Evolutionary conservation across 805 yeast genomes (phyloP), one percentile per base, ranked within the genome.

Genomic region (Schwanniomyces sp.): DNA sequence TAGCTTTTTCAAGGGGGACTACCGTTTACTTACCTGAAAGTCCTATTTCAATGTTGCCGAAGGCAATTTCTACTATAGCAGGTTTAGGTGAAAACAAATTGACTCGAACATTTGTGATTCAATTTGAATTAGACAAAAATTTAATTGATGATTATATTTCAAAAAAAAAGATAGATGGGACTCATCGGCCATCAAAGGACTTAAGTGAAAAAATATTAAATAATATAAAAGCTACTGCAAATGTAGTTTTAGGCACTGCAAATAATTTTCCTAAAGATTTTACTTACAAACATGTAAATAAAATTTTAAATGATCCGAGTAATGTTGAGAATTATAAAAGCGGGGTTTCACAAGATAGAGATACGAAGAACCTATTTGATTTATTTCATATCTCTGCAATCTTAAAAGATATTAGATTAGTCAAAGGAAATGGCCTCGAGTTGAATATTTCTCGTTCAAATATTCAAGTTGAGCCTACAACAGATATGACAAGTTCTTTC

Each of bases 1-100:
- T 81, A 44, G 96, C 95, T 0, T 78, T 74, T 52, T 74, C 72
- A 40, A 76, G 83, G 53, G 80, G 85, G 0, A 67, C 81, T 18
- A 89, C 97, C 0, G 75, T 84, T 1, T 92, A 91, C 59, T 75
- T 86, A 18, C 92, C 96, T 0, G 86, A 83, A 38, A 70, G 71
- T 1, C 80, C 82, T 0, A 63, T 75, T 8, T 82, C 86, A 46
- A 85, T 91, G 92, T 67, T 91, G 1, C 96, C 97, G 0, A 57
- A 62, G 9, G 57, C 74, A 0, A 69, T 86, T 46, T 72, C 84
- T 1, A 65, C 75, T 3, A 49, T 71, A 4, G 76, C 84, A 14
- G 82, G 86, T 5, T 64, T 84, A 44, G 85, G 84, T 2, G 63
- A 72, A 26, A 70, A 67, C 0, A 46, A 53, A 17, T 53, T 58